Evolutionary conservation across 2,329 filamentous ascomycete genomes (phyloP).

Genomic region (Alternaria alternata): DNA sequence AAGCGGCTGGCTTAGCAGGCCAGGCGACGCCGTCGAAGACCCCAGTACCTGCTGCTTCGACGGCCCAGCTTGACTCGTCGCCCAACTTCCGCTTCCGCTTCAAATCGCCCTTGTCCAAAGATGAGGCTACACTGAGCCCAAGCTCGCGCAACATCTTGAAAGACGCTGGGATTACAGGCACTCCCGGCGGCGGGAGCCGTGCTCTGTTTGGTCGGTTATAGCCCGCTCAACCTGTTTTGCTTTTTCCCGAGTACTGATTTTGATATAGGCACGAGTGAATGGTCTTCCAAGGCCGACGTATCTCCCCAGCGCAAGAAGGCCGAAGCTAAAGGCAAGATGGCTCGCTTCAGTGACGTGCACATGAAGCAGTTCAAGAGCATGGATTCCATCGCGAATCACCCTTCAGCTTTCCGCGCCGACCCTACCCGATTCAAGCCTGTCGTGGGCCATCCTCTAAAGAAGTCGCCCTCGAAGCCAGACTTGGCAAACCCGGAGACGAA

Average conservation of each 20-base stretch:
- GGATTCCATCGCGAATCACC: slow-evolving; percentile 91
- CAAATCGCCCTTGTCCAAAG: slow-evolving; percentile 67
- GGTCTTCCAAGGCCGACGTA: slow-evolving; percentile 51
- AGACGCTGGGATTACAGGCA: slow-evolving; percentile 71
- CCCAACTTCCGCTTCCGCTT: slow-evolving; percentile 73
- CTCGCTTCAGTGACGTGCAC: slow-evolving; percentile 85
- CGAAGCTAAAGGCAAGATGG: slow-evolving; percentile 76
- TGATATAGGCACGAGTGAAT: slow-evolving; percentile 37
- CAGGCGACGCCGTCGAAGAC: slow-evolving; percentile 72
- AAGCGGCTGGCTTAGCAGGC: slow-evolving; percentile 49
- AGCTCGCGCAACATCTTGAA: slow-evolving; percentile 68
- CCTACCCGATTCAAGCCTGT: slow-evolving; percentile 62
- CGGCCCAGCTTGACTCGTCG: slow-evolving; percentile 52
- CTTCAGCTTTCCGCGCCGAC: slow-evolving; percentile 76
- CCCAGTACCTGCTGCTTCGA: slow-evolving; percentile 34
- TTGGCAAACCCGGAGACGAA: slow-evolving; percentile 50
- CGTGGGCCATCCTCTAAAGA: slow-evolving; percentile 36
- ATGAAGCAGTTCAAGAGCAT: slow-evolving; percentile 94
- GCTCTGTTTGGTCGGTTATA: slow-evolving; percentile 37
- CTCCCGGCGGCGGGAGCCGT: slow-evolving; percentile 52
- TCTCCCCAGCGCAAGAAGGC: slow-evolving; percentile 73
- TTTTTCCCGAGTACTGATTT: background rate
- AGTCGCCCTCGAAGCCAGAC: slow-evolving; percentile 56
- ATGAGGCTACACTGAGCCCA: slow-evolving; percentile 60
- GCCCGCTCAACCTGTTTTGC: background rate